Evolutionary conservation across 2,329 filamentous ascomycete species (phyloP), one percentile per base, ranked within the genome.

Genomic region (Fusarium sacchari): DNA sequence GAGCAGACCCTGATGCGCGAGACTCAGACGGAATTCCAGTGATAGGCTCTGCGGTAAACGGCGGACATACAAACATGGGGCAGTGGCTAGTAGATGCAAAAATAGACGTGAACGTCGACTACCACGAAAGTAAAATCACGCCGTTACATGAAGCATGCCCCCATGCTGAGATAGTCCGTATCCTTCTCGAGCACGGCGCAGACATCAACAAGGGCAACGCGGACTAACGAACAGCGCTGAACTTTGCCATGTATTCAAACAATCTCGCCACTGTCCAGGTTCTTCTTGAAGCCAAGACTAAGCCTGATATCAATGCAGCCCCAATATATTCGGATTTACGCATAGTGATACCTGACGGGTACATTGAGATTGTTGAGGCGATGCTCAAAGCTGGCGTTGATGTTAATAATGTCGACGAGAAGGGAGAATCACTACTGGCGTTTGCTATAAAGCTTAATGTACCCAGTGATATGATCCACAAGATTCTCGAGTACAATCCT

Each of bases 401-500:
- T 15, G 68, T 71, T 14, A 60, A 65, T 6, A 59, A 36, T 7
- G 34, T 37, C 1, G 44, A 68, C 20, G 32, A 30, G 5, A 32
- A 60, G 3, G 26, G 26, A 1, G 44, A 47, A 30, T 22, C 44
- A 4, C 13, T 47, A 4, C 13, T 47, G 6, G 44, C 44, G 9
- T 22, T 11, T 8, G 44, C 26, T 47, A 15, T 47, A 13, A 47
- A 12, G 20, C 8, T 7, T 30, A 17, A 22, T 47, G 26, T 20
- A 1, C 8, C 26, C 0, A 22, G 26, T 47, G 9, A 4, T 3
- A 64, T 67, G 55, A 5, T 69, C 10, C 44, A 65, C 4, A 69
- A 58, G 6, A 20, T 69, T 17, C 43, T 71, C 2, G 68, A 65
- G 30, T 71, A 52, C 44, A 69, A 46, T 5, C 64, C 68, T 9